A percentile compares a stretch with the other conserved stretches of the same genome.
Evolutionary conservation across 106 monocot species (phyloP).

Genomic region (Dactylorhiza incarnata): DNA sequence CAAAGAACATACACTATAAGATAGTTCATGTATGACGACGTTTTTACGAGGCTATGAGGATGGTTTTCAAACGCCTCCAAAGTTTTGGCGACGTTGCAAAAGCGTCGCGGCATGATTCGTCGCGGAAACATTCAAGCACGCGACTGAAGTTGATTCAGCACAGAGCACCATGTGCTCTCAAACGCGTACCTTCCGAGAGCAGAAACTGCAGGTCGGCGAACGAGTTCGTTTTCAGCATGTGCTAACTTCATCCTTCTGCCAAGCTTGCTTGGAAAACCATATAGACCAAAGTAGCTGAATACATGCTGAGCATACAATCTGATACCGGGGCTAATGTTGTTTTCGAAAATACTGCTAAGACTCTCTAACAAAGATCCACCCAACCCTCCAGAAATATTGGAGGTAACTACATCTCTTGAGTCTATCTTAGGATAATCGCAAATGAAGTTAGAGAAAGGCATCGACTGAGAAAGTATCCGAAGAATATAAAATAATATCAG

Average conservation of each 20-base stretch:
- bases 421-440: conserved; percentile 17
- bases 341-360: conserved; percentile 35
- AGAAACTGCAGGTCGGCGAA: conserved; percentile 59
- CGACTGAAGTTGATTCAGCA: conserved; percentile 40
- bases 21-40: too few species aligned
- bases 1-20: too few species aligned
- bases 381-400: conserved; percentile 8
- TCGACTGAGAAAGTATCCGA: conserved; percentile 59
- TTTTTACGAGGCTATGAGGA: too few species aligned
- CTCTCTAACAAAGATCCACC: conserved; percentile 19
- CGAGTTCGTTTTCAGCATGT: conserved; percentile 45
- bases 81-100: too few species aligned
- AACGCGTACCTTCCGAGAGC: conserved; percentile 30
- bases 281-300: conserved; percentile 61
- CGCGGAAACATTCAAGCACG: conserved; percentile 40
- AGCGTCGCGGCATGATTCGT: too few species aligned
- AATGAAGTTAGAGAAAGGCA: conserved; percentile 15
- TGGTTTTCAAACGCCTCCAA: too few species aligned
- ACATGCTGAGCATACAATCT: conserved; percentile 51
- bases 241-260: conserved; percentile 41
- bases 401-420: conserved; percentile 5
- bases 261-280: conserved; percentile 58
- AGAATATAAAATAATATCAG: conserved; percentile 59
- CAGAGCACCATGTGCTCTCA: conserved; percentile 40
- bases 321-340: conserved; percentile 22